These are phyloP conservation scores for Penicillium malachiteum DNA, from an alignment of 495 filamentous ascomycete species.

Conservation along the genomic window DNA sequence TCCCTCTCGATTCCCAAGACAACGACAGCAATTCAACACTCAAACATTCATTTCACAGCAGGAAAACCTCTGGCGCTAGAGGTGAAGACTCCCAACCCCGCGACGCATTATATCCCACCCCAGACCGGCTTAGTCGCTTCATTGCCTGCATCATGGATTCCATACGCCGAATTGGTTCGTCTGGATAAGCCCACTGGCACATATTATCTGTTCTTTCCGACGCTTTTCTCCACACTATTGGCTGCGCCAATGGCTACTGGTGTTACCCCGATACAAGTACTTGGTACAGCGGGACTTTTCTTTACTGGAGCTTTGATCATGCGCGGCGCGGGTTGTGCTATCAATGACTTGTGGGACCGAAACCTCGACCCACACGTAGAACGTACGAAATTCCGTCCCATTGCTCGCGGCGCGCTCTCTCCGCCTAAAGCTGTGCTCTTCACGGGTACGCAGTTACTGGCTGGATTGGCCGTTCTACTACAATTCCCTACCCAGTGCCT, in stretches of 20 bases:
- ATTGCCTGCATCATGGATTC: constrained; percentile 74
- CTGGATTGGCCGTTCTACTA: constrained; percentile 77
- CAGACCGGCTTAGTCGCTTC: constrained; percentile 72
- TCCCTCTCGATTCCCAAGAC: not conserved
- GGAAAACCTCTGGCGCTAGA: not conserved
- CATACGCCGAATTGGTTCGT: constrained; percentile 89
- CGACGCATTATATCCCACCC: constrained; percentile 61
- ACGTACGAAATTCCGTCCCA: constrained; percentile 82
- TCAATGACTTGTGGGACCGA: constrained; percentile 97
- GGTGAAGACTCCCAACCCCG: constrained; percentile 1
- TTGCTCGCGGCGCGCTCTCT: constrained; percentile 80
- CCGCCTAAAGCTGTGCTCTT: constrained; percentile 75
- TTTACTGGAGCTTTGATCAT: constrained; percentile 87
- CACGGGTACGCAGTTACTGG: constrained; percentile 74
- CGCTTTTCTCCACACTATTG: constrained; percentile 80
- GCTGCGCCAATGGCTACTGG: constrained; percentile 42
- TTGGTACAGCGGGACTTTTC: constrained; percentile 74
- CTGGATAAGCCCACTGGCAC: constrained; percentile 94
- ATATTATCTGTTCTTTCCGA: constrained; percentile 95
- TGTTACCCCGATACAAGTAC: constrained; percentile 63
- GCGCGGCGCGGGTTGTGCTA: constrained; percentile 96
- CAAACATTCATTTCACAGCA: constrained; percentile 12
- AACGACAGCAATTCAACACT: not conserved
- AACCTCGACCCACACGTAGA: constrained; percentile 89
- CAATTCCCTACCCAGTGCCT: constrained; percentile 85